Conservation (phyloP, 2,329 filamentous ascomycete genomes). For the Fusarium sp. region DNA sequence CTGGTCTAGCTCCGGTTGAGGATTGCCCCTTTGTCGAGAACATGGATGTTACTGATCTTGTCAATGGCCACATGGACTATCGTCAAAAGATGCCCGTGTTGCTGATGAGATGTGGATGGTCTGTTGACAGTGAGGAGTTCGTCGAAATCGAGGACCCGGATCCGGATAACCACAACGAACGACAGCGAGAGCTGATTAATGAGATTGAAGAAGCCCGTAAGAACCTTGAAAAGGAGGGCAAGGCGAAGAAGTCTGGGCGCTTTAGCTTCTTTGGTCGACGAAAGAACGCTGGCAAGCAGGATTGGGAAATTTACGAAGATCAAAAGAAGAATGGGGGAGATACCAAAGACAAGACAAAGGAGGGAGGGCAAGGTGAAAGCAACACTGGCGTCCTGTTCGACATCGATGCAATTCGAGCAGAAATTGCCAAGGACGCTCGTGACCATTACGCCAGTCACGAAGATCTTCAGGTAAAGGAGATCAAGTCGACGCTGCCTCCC, state of each 20-base stretch:
- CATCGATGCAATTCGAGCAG: slow-evolving; percentile 90
- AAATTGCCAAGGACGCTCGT: slow-evolving; percentile 77
- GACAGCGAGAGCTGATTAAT: slow-evolving; percentile 92
- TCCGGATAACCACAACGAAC: slow-evolving; percentile 87
- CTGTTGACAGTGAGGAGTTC: slow-evolving; percentile 93
- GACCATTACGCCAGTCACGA: slow-evolving; percentile 61
- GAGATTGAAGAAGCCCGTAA: slow-evolving; percentile 96
- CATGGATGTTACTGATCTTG: slow-evolving; percentile 84
- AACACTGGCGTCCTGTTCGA: slow-evolving; percentile 86
- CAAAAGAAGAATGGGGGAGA: slow-evolving; percentile 56
- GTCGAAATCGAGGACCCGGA: slow-evolving; percentile 97
- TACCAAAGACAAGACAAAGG: slow-evolving; percentile 48
- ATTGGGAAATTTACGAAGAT: slow-evolving; percentile 95
- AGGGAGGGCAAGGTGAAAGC: slow-evolving; percentile 56
- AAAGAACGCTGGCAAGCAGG: slow-evolving; percentile 83
- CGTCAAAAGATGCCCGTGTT: slow-evolving; percentile 90
- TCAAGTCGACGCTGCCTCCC: slow-evolving; percentile 88
- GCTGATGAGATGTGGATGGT: slow-evolving; percentile 88
- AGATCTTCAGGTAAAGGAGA: slow-evolving; percentile 76
- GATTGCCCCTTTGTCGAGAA: slow-evolving; percentile 87
- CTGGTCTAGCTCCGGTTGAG: slow-evolving; percentile 83
- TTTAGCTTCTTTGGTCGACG: slow-evolving; percentile 87
- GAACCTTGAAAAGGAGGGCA: slow-evolving; percentile 83
- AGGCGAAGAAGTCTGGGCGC: slow-evolving; percentile 68
- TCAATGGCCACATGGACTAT: slow-evolving; percentile 97